These are phyloP conservation scores for Sporothrix mexicana DNA, from an alignment of 2,329 filamentous ascomycete species.

Conservation along the genomic window DNA sequence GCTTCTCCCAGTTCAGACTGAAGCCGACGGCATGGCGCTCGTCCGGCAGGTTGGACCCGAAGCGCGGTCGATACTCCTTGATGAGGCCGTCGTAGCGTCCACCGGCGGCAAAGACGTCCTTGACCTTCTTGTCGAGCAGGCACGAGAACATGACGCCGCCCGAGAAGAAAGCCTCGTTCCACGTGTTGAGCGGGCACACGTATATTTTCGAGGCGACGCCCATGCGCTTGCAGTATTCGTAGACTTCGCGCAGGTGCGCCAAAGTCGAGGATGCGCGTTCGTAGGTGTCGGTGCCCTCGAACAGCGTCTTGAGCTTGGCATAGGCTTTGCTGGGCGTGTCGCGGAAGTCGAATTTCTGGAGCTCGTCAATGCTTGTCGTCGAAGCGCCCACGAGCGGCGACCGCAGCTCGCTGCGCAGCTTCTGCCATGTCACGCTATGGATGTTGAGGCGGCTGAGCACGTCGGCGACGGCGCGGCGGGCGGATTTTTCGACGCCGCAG, in stretches of 20 bases:
- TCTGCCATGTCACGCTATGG: conserved; percentile 78
- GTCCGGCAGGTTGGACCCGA: conserved; percentile 61
- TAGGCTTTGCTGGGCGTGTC: conserved; percentile 64
- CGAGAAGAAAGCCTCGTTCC: conserved; percentile 89
- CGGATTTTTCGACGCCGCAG: conserved; percentile 75
- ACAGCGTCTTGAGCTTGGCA: conserved; percentile 62
- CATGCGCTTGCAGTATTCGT: conserved; percentile 77
- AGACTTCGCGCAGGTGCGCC: conserved; percentile 78
- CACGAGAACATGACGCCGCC: conserved; percentile 90
- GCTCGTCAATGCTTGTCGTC: conserved; percentile 86
- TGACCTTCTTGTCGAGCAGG: conserved; percentile 81
- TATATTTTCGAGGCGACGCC: conserved; percentile 79
- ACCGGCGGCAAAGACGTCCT: conserved; percentile 88
- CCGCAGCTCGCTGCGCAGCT: conserved; percentile 80
- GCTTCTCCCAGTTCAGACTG: conserved; percentile 84
- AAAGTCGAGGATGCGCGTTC: conserved; percentile 78
- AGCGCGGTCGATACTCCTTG: conserved; percentile 76
- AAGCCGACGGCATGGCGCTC: conserved; percentile 88
- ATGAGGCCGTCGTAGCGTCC: conserved; percentile 92
- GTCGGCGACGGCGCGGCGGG: conserved; percentile 77
- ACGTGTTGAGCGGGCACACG: conserved; percentile 81
- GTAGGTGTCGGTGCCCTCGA: conserved; percentile 69
- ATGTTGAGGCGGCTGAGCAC: conserved; percentile 87
- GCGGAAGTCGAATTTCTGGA: conserved; percentile 89
- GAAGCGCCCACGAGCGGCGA: conserved; percentile 82